Evolutionary conservation across 139 green algal genomes (phyloP).

Genomic region (Protoeuglena noctilucae): DNA sequence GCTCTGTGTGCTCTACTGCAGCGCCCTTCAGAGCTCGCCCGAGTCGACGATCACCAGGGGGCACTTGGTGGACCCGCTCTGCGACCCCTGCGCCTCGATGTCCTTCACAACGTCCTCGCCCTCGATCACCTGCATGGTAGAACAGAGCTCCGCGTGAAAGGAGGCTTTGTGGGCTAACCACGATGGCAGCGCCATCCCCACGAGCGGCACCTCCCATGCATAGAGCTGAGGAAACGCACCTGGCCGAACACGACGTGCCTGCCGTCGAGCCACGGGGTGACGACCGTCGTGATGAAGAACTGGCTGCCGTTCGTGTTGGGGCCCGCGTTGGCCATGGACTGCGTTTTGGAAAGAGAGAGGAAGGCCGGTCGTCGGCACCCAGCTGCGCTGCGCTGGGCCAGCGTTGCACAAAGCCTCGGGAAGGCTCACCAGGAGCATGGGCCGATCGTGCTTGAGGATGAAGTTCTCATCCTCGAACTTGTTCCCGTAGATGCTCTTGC

Average conservation of each 20-base stretch:
- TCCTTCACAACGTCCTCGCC: slow-evolving; percentile 88
- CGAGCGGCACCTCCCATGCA: no score
- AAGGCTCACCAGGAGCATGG: no score
- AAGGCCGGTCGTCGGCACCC: slow-evolving; percentile 12
- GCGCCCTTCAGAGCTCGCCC: no score
- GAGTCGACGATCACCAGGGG: no score
- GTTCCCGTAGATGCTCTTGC: slow-evolving; percentile 71
- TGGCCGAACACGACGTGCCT: slow-evolving; percentile 31
- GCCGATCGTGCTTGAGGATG: slow-evolving; percentile 1
- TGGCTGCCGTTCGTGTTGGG: slow-evolving; percentile 56
- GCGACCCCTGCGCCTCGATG: slow-evolving; percentile 63
- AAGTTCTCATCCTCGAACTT: slow-evolving; percentile 53
- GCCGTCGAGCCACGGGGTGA: slow-evolving; percentile 19
- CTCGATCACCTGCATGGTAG: no score
- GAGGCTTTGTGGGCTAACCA: no score
- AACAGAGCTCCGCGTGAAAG: no score
- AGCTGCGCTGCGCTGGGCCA: slow-evolving; percentile 19
- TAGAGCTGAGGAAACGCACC: no score
- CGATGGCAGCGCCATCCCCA: no score
- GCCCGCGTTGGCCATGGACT: slow-evolving; percentile 62
- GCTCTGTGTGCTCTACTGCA: no score
- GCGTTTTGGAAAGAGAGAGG: slow-evolving; percentile 3
- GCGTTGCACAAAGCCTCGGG: background rate
- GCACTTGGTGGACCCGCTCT: slow-evolving; percentile 49
- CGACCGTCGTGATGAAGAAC: slow-evolving; percentile 22